Conservation (phyloP, 129 eudicot genomes). For the Pseudognaphalium luteoalbum region DNA sequence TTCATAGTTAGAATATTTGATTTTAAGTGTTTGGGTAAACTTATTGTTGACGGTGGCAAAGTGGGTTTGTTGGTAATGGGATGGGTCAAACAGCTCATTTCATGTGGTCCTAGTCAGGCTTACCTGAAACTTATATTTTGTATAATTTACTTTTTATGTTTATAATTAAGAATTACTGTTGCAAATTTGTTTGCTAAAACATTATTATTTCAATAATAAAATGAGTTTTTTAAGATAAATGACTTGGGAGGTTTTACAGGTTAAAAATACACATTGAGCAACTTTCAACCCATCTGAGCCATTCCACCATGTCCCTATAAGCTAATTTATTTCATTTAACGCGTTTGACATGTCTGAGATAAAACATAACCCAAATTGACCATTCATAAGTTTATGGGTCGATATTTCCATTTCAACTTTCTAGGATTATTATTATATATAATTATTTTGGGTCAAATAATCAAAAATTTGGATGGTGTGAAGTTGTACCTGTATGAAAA, state of each 20-base stretch:
- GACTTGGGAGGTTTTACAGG: neutral
- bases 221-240: neutral
- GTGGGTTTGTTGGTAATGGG: neutral
- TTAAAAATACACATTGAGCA: neutral
- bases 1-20: neutral
- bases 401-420: neutral
- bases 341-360: neutral
- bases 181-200: neutral
- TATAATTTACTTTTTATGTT: too few relatives aligned
- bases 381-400: neutral
- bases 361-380: neutral
- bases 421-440: neutral
- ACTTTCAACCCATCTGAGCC: neutral
- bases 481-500: constrained; percentile 3
- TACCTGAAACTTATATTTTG: neutral
- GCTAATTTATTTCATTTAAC: neutral
- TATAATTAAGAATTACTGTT: neutral
- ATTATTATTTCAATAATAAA: neutral
- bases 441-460: neutral
- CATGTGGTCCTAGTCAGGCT: neutral
- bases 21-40: neutral
- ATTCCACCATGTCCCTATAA: neutral
- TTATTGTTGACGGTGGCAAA: neutral
- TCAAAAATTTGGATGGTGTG: neutral
- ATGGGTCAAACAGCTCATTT: neutral